Evolutionary conservation across 495 filamentous ascomycete species (phyloP).

Genomic region (Haplographium delicatum): DNA sequence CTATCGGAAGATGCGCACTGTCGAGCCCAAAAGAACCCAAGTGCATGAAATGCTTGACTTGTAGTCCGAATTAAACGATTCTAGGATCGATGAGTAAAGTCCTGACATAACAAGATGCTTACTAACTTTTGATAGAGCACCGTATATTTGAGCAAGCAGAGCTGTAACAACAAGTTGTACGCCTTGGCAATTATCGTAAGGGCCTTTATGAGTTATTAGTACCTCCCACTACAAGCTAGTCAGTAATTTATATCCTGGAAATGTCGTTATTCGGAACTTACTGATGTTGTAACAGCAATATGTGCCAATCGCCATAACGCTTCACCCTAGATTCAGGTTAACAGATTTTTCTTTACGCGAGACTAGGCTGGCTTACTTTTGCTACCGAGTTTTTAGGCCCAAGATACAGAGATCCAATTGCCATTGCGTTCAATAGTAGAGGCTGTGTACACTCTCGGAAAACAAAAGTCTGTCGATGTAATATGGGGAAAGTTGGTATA

Average conservation of each 20-base stretch:
- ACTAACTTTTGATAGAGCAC: constrained; percentile 38
- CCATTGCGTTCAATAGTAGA: constrained; percentile 43
- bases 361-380: constrained; percentile 24
- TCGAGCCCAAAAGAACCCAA: constrained; percentile 46
- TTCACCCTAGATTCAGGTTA: constrained; percentile 31
- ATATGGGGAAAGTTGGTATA: constrained; percentile 44
- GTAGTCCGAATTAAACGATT: constrained; percentile 41
- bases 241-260: not conserved
- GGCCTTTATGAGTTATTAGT: constrained; percentile 40
- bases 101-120: no score
- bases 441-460: constrained; percentile 45
- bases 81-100: no score
- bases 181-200: constrained; percentile 41
- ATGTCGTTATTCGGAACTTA: constrained; percentile 7
- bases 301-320: constrained; percentile 44
- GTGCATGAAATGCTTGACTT: constrained; percentile 42
- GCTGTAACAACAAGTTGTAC: constrained; percentile 45
- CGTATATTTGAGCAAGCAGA: constrained; percentile 42
- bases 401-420: constrained; percentile 44
- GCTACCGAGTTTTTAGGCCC: constrained; percentile 41
- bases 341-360: not conserved
- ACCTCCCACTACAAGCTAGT: constrained; percentile 35
- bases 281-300: constrained; percentile 43
- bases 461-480: constrained; percentile 44
- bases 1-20: constrained; percentile 42